Evolutionary conservation across 2,329 filamentous ascomycete species (phyloP), one percentile per base, ranked within the genome.

Genomic region (Hymenoscyphus infarciens): DNA sequence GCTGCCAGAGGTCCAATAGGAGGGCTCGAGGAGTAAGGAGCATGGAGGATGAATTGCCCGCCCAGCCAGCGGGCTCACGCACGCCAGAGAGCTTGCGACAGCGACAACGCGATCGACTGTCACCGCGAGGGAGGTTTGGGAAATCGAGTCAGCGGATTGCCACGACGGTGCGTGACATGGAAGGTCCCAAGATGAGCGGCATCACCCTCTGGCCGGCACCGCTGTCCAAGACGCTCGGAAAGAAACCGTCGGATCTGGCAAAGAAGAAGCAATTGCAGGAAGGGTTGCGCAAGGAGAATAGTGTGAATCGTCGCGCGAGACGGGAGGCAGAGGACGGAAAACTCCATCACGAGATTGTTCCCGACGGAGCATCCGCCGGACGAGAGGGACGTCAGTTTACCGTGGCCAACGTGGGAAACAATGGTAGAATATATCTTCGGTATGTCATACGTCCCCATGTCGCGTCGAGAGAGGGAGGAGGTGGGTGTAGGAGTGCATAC

Each of bases 351-450:
- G 83, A 86, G 60, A 78, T 86, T 62, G 77, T 80, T n/a, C 80
- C 83, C 11, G 88, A 91, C 71, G 83, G 83, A 63, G 77, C 81
- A 62, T 84, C 86, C 56, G 83, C 80, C 61, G 82, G 84, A 38
- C 66, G 72, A 63, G 73, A 73, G 68, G 73, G 73, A 16, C 66
- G 73, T 49, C 72, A 74, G 71, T 93, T 94, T 74, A 87, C 89
- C 1, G 90, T 94, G 61, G 86, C 88, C 58, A 93, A 92, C 75
- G 90, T 94, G 64, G 90, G 90, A 27, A 90, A 92, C 73, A 92
- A 92, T 76, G 90, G 90, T 45, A 87, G 87, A 73, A 91, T 94
- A 75, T 94, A 92, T 75, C 75, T 94, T 68, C 90, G 89, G 89
- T 93, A 85, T 73, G 83, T 61, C 54, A 60, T 22, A 22, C 45